Base-by-base conservation (phyloP, 1,284 basidiomycete genomes). In the Ustilago tritici region DNA sequence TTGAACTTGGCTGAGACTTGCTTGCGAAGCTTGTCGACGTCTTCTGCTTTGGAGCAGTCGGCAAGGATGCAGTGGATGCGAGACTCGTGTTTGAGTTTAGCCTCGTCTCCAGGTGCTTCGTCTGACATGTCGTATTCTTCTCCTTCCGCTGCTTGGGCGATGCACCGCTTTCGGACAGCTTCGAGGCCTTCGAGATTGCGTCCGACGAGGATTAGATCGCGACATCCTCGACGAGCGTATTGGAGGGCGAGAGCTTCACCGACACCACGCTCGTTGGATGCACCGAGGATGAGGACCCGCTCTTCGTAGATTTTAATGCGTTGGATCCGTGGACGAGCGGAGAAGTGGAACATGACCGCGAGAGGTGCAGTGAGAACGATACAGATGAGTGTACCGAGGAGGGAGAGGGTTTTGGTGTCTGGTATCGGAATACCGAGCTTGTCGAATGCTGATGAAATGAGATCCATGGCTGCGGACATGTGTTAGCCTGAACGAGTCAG, bases 221-320 rank as follows among this genome's bases (percentile, higher is more conserved):
- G 88, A 5, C 93, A 93, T 10, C 93, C 93, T 23, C 93, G 88
- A 58, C 87, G 85, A 4, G 92, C 91, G 81, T 96, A 96, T 67
- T 90, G 88, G 15, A 89, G 87, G 1, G 93, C 93, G 23, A 95
- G 88, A 3, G 89, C 89, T 60, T 90, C 89, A 2, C 95, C 95
- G n/a, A 95, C 91, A 0, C 95, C 94, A 50, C 91, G 92, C 17
- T 72, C 65, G 34, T 73, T 81, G 8, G 92, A 92, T 1, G 92
- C 93, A 17, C 94, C 94, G 34, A 95, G 87, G 65, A 95, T 89
- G 12, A 95, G 86, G 7, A 95, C 92, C 1, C 92, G 90, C 82
- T 95, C 93, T 9, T 88, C 69, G 8, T 61, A 62, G 4, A 86
- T 87, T 12, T 83, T 79, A 61, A 90, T 62, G 4, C 65, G 41